Evolutionary conservation across 345 rosid genomes (phyloP).

Genomic region (Linum tenue): DNA sequence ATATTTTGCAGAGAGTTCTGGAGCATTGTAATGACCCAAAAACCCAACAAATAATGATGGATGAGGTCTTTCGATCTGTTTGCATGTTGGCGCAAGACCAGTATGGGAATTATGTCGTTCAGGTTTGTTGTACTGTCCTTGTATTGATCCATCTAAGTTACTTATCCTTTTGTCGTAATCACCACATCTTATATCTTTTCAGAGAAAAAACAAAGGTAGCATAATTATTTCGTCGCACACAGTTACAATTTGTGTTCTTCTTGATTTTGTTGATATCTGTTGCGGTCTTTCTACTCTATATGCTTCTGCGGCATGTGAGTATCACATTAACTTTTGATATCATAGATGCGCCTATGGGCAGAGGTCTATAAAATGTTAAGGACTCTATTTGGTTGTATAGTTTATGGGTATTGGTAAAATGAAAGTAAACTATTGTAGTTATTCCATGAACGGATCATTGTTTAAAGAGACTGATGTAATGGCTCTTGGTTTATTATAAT

Average conservation of each 20-base stretch:
- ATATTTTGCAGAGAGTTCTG: conserved; percentile 61
- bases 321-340: background rate
- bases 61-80: conserved; percentile 66
- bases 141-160: background rate
- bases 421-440: background rate
- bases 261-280: background rate
- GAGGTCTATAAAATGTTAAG: too few species aligned
- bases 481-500: too few species aligned
- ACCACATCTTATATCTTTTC: too few species aligned
- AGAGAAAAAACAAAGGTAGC: too few species aligned
- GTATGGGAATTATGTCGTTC: conserved; percentile 95
- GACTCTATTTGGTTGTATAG: too few species aligned
- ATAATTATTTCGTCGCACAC: background rate
- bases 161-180: too few species aligned
- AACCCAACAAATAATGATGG: conserved; percentile 87
- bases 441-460: background rate
- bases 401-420: too few species aligned
- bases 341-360: too few species aligned
- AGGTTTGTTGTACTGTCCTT: conserved; percentile 42
- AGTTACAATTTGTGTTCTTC: background rate
- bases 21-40: conserved; percentile 72
- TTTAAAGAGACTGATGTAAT: too few species aligned
- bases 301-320: background rate
- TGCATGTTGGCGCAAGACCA: conserved; percentile 94
- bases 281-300: background rate